Percentiles rank a stretch among this genome's conserved stretches.
These are phyloP conservation scores for Diaporthe sp. DNA, from an alignment of 2,329 filamentous ascomycete species.

Conservation along the genomic window DNA sequence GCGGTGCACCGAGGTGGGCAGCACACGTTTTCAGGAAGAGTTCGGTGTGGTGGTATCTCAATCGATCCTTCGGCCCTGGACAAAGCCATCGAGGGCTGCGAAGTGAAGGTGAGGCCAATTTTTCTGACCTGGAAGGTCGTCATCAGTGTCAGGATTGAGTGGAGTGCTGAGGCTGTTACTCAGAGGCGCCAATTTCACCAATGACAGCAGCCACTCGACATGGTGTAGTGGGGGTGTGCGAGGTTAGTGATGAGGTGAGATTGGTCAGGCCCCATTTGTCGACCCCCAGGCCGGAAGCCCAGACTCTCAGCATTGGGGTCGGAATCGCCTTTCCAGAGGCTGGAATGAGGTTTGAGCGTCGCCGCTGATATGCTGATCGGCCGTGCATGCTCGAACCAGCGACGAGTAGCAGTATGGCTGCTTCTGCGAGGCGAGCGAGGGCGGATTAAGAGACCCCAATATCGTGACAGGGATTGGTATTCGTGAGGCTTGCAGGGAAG, in stretches of 20 bases:
- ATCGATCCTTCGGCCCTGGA: conserved; percentile 14
- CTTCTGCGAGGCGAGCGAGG: background rate
- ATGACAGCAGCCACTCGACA: background rate
- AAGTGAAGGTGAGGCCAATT: conserved; percentile 11
- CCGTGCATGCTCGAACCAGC: background rate
- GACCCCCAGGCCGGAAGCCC: background rate
- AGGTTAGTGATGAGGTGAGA: conserved; percentile 28
- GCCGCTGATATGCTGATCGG: background rate
- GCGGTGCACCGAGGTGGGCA: conserved; percentile 12
- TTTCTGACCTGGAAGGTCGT: conserved; percentile 1
- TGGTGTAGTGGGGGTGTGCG: conserved; percentile 27
- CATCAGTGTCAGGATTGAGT: conserved; percentile 11
- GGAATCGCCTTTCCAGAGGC: background rate
- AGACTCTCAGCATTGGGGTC: background rate
- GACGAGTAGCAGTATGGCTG: background rate
- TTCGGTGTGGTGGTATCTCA: conserved; percentile 19
- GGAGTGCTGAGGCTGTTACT: conserved; percentile 19
- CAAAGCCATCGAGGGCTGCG: background rate
- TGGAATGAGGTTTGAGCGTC: background rate
- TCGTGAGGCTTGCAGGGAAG: conserved; percentile 28
- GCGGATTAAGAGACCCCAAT: background rate
- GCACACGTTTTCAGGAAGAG: background rate
- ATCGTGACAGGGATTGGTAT: conserved; percentile 25
- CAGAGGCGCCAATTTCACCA: conserved; percentile 16
- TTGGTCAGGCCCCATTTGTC: background rate